Conservation (phyloP, 2,329 filamentous ascomycete genomes). For the Biscogniauxia sp. region DNA sequence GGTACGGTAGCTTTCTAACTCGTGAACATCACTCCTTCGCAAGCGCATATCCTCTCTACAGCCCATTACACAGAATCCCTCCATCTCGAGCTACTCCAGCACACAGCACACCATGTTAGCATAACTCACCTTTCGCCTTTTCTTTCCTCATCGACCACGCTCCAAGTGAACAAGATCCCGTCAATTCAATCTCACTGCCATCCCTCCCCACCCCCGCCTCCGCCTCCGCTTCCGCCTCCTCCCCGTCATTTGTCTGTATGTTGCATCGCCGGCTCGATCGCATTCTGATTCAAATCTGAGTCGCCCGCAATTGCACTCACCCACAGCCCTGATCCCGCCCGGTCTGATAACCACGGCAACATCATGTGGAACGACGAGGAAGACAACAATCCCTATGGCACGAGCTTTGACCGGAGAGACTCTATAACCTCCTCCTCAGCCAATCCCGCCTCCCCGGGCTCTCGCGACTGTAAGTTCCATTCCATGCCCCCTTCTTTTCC, state of each 20-base stretch:
- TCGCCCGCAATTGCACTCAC: constrained; percentile 1
- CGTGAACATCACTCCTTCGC: neutral
- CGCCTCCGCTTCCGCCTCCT: constrained; percentile 24
- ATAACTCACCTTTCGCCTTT: neutral
- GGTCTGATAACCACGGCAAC: constrained; percentile 10
- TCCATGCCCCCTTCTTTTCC: constrained; percentile 7
- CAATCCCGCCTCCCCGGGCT: constrained; percentile 61
- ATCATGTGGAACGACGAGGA: constrained; percentile 96
- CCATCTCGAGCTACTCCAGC: neutral
- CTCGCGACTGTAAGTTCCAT: constrained; percentile 54
- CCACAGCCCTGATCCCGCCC: neutral
- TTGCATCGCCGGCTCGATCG: constrained; percentile 13
- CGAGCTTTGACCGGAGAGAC: constrained; percentile 84
- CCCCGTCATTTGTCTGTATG: constrained; percentile 7
- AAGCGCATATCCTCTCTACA: neutral
- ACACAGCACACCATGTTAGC: neutral
- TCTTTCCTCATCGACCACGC: neutral
- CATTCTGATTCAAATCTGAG: constrained; percentile 11
- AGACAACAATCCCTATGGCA: constrained; percentile 94
- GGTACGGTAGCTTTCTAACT: neutral
- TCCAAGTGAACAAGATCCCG: neutral
- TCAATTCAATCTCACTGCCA: constrained; percentile 6
- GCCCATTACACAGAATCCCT: neutral
- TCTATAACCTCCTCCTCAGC: constrained; percentile 68
- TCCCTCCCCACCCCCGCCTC: constrained; percentile 27